Evolutionary conservation across 768 basidiomycete genomes (phyloP).

Genomic region (Tylopilus sp.): DNA sequence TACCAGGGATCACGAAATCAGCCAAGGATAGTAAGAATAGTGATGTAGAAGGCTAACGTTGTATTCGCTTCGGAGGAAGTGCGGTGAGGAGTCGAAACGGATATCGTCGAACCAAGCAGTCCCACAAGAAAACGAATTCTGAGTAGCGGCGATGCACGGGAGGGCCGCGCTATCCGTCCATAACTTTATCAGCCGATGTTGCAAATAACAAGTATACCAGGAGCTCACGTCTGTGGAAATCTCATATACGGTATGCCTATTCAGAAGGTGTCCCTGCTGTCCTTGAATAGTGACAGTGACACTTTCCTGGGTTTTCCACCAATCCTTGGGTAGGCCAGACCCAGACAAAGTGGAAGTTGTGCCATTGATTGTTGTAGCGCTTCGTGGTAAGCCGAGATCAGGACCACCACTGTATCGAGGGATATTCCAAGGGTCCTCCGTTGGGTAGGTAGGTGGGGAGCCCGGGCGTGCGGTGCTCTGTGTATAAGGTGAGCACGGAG

Average conservation of each 20-base stretch:
- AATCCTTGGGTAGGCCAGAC: slow-evolving; percentile 70
- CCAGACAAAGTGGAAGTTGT: slow-evolving; percentile 61
- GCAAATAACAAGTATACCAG: slow-evolving; percentile 1
- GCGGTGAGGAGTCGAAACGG: slow-evolving; percentile 88
- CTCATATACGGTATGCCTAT: slow-evolving; percentile 83
- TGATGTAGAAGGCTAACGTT: slow-evolving; percentile 52
- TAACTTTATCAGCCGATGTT: slow-evolving; percentile 4
- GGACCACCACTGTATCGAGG: slow-evolving; percentile 32
- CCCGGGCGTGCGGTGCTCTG: slow-evolving; percentile 41
- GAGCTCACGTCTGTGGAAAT: slow-evolving; percentile 70
- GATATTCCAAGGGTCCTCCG: slow-evolving; percentile 68
- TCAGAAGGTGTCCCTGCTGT: slow-evolving; percentile 90
- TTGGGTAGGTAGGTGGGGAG: slow-evolving; percentile 49
- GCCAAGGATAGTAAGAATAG: background rate
- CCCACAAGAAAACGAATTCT: slow-evolving; percentile 90
- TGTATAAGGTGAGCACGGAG: slow-evolving; percentile 39
- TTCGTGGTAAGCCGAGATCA: slow-evolving; percentile 24
- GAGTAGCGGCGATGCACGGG: slow-evolving; percentile 85
- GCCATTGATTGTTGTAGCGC: slow-evolving; percentile 36
- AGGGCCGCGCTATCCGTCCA: slow-evolving; percentile 48
- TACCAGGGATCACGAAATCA: slow-evolving; percentile 27
- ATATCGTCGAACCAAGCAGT: slow-evolving; percentile 80
- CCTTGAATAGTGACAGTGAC: slow-evolving; percentile 73
- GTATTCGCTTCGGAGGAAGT: slow-evolving; percentile 90
- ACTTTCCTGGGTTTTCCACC: slow-evolving; percentile 83